Evolutionary conservation across 208 protist genomes (phyloP), one percentile per base, ranked within the genome.

Genomic region (Entamoeba nuttalli): DNA sequence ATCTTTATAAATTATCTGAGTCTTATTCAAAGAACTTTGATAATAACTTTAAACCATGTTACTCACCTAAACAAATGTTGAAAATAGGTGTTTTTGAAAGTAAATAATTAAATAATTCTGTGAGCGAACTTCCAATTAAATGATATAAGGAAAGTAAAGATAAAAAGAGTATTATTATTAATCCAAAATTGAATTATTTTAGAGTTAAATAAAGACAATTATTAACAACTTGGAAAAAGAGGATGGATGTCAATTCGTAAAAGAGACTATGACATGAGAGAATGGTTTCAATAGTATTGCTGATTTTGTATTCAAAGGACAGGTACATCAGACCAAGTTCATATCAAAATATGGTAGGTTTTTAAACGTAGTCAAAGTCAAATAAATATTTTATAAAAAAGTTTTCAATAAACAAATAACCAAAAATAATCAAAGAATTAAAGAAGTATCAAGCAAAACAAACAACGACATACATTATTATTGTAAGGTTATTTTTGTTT

Each of bases 1-100:
- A 5, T 55, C 14, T 11, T 11, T 55, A 55, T 55, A 17, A 19
- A 55, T 55, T 55, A 55, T 19, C 52, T 0, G 52, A 55, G 5
- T 5, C 52, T 55, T 55, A 55, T 55, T 2, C 3, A 9, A 48
- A 95, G 84, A 94, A 84, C 5, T 95, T 94, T 69, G 84, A 0
- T 17, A 69, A 93, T 30, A 94, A 93, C 2, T 95, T 95, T 19
- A 35, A 93, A 53, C 95, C 95, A n/a, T 57, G 5, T 41, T 93
- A 94, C 5, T 48, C 52, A n/a, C 95, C 95, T 15, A 48, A 30
- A 50, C 14, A 95, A 53, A 93, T 95, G 95, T 69, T 95, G 51
- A 51, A n/a, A 14, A 30, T 95, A 7, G 95, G 95, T 7, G 93
- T 95, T 7, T 95, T 95, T 95, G 95, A 95, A 53, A 94, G 95